These are phyloP conservation scores for Scheffersomyces titani DNA, from an alignment of 1,139 yeast species.

Conservation along the genomic window DNA sequence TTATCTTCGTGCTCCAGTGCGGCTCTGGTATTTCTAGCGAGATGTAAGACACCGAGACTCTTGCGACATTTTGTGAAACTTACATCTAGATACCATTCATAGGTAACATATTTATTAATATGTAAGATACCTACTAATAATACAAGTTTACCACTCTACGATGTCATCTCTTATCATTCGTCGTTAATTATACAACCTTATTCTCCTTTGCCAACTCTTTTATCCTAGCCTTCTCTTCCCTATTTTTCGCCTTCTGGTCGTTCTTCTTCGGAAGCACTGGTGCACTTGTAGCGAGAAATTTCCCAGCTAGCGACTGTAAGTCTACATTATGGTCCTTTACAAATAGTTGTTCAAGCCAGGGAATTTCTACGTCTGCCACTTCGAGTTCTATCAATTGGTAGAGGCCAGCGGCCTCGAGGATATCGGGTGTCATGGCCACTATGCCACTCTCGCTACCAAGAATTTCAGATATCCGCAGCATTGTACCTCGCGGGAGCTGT, in stretches of 20 bases:
- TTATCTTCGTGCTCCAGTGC: not conserved
- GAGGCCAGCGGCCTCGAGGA: constrained; percentile 29
- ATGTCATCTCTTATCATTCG: not conserved
- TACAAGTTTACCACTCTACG: not conserved
- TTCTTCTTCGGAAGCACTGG: constrained; percentile 33
- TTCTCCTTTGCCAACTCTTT: not conserved
- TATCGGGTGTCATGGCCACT: constrained; percentile 26
- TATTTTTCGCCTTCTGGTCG: constrained; percentile 19
- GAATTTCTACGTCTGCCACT: constrained; percentile 41
- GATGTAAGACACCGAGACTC: no score
- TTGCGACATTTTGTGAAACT: not conserved
- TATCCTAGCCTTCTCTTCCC: not conserved
- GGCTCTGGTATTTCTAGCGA: not conserved
- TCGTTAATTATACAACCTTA: not conserved
- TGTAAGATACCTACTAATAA: not conserved
- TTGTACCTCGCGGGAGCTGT: constrained; percentile 53
- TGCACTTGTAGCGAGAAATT: constrained; percentile 41
- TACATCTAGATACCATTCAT: not conserved
- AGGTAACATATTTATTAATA: no score
- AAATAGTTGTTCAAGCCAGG: constrained; percentile 45
- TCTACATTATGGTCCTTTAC: constrained; percentile 10
- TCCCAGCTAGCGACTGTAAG: constrained; percentile 36
- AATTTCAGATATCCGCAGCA: constrained; percentile 33
- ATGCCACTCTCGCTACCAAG: constrained; percentile 30
- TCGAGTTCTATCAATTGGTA: constrained; percentile 29